Evolutionary conservation across 2,329 filamentous ascomycete species (phyloP), one percentile per base, ranked within the genome.

Genomic region (Talaromyces albobiverticillius): DNA sequence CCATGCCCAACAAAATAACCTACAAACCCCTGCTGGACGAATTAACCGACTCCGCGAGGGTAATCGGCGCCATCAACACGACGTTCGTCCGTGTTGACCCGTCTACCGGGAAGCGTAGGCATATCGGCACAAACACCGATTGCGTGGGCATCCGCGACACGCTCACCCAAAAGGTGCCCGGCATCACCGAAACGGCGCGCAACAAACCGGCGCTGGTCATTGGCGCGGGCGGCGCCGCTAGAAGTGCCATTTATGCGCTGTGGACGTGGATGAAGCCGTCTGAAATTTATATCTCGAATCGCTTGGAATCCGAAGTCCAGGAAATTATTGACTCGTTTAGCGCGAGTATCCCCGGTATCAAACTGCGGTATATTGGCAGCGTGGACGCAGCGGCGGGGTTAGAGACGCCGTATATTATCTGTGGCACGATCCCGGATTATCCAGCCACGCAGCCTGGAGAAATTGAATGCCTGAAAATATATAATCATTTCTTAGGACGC

Each of bases 1-100:
- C 89, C 18, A 94, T 93, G 89, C 89, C 89, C 0, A 85, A 90
- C 76, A 93, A 94, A 71, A 82, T 93, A 23, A 79, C 83, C 62
- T 90, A 93, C 66, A 82, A 92, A 56, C 78, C 82, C 0, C 79
- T 89, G 61, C 79, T 93, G 8, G 88, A 93, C 64, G 82, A 85
- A 51, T 75, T 92, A 34, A 90, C 88, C 6, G 80, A 83, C 20
- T 87, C 91, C 71, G 88, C 84, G 61, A 79, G 81, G 47, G 84
- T 86, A 32, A 86, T 91, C 20, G 88, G 89, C 46, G 89, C 89
- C 48, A 86, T 87, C 71, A 93, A 94, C 76, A 94, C 89, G 0
- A 80, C 93, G 50, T 92, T 87, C 74, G 68, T 89, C 45, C 77
- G 81, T 46, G 67, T 69, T 1, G 62, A 67, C 14, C 16, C n/a